Conservation (phyloP, 176 grass and related monocot species). For the Pontederia paniculata region DNA sequence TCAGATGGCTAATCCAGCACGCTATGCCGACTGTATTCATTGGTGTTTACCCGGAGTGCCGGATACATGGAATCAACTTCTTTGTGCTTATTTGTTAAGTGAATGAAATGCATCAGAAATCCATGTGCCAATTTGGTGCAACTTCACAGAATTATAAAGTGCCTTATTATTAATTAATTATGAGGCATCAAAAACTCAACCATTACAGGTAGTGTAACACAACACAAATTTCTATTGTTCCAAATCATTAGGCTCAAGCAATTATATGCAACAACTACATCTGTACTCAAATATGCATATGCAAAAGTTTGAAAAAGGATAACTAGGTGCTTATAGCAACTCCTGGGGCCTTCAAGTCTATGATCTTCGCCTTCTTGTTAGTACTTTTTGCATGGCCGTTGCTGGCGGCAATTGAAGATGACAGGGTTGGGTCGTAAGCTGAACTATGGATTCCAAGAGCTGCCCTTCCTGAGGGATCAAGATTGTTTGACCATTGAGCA, state of each 20-base stretch:
- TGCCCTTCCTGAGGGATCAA: slow-evolving; percentile 74
- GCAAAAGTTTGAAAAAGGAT: too few relatives aligned
- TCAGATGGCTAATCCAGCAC: slow-evolving; percentile 36
- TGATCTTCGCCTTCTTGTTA: slow-evolving; percentile 27
- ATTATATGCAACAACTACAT: too few relatives aligned
- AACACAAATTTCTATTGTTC: too few relatives aligned
- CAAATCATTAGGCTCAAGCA: too few relatives aligned
- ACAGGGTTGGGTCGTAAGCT: slow-evolving; percentile 19
- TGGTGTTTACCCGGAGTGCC: slow-evolving; percentile 69
- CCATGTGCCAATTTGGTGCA: too few relatives aligned
- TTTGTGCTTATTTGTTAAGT: slow-evolving; percentile 44
- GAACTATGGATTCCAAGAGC: slow-evolving; percentile 65
- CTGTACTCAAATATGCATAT: too few relatives aligned
- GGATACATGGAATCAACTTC: slow-evolving; percentile 67
- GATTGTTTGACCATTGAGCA: slow-evolving; percentile 66
- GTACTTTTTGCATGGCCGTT: slow-evolving; percentile 8
- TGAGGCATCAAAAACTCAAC: too few relatives aligned
- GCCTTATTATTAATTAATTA: too few relatives aligned
- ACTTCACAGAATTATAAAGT: too few relatives aligned
- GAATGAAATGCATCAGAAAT: background rate
- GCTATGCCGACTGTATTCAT: slow-evolving; percentile 56
- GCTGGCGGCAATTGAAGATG: slow-evolving; percentile 2
- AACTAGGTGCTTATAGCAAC: slow-evolving; percentile 19
- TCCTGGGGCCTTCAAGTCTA: slow-evolving; percentile 23
- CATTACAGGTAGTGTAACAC: too few relatives aligned